Conservation (phyloP, 164 flowering plant genomes). For the Kingdonia uniflora region DNA sequence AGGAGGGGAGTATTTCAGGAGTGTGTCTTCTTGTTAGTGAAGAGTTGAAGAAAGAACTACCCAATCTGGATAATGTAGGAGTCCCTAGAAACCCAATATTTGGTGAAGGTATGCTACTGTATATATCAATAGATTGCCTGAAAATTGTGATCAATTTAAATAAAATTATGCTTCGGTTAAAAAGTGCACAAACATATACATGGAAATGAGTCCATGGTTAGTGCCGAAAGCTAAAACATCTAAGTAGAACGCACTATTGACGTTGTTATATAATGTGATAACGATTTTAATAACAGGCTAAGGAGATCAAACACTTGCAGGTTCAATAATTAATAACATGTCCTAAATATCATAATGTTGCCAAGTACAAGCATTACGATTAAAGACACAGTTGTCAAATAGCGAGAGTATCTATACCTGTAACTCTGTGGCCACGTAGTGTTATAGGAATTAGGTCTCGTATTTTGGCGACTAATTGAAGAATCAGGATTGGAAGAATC, state of each 20-base stretch:
- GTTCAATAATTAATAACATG: too few relatives aligned
- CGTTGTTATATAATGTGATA: too few relatives aligned
- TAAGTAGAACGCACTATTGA: too few relatives aligned
- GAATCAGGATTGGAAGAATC: constrained; percentile 46
- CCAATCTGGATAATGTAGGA: constrained; percentile 53
- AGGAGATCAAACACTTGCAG: too few relatives aligned
- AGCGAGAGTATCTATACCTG: constrained; percentile 19
- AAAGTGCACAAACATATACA: too few relatives aligned
- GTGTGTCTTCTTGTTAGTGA: constrained; percentile 72
- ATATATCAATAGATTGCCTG: constrained; percentile 94
- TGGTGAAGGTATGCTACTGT: constrained; percentile 81
- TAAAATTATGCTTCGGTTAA: too few relatives aligned
- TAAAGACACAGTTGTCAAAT: too few relatives aligned
- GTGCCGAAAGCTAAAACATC: too few relatives aligned
- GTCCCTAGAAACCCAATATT: constrained; percentile 69
- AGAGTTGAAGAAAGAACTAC: constrained; percentile 76
- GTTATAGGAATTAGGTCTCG: constrained; percentile 52
- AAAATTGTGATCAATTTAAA: constrained; percentile 1
- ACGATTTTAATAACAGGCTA: too few relatives aligned
- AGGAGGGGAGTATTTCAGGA: constrained; percentile 47
- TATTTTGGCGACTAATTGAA: constrained; percentile 29
- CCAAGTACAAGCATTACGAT: too few relatives aligned
- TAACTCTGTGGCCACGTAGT: constrained; percentile 83
- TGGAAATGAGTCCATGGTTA: too few relatives aligned
- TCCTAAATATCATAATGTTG: too few relatives aligned